Conservation (phyloP, 1,139 yeast species). For the Scheffersomyces quercinus region DNA sequence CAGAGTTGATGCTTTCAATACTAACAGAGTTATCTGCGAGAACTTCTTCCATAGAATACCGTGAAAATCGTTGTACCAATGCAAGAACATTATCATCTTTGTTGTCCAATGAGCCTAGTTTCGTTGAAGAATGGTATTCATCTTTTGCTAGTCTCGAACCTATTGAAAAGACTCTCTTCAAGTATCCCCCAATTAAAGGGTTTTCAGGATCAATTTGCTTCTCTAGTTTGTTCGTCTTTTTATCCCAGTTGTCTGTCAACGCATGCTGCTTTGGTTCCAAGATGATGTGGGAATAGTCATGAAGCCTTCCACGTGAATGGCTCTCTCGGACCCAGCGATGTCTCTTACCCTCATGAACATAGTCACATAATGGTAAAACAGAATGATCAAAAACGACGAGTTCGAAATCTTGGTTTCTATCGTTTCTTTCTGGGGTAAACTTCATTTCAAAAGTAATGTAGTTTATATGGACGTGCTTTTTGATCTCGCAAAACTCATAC, state of each 20-base stretch:
- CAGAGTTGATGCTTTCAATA: conserved; percentile 4
- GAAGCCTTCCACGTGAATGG: neutral
- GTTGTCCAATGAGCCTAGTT: neutral
- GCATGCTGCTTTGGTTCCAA: conserved; percentile 7
- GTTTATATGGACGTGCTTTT: conserved; percentile 3
- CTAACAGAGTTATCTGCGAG: conserved; percentile 1
- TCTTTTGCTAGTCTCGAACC: neutral
- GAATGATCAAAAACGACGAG: conserved; percentile 8
- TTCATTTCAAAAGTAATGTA: conserved; percentile 3
- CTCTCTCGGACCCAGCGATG: conserved; percentile 8
- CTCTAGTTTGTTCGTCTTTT: neutral
- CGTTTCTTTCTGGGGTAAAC: conserved; percentile 2
- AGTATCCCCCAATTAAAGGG: too few species aligned
- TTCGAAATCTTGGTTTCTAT: conserved; percentile 3
- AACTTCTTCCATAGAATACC: too few species aligned
- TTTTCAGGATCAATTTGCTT: too few species aligned
- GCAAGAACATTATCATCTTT: neutral
- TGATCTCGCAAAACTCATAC: conserved; percentile 3
- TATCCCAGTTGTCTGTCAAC: conserved; percentile 9
- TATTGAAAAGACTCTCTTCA: too few species aligned
- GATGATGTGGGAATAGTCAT: conserved; percentile 3
- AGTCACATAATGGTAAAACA: conserved; percentile 7
- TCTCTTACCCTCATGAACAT: conserved; percentile 5
- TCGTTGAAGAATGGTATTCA: conserved; percentile 1
- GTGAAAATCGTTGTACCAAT: neutral